Percentiles rank a stretch among this genome's conserved stretches.
Conservation (phyloP, 352 stramenopile species). For the Blastocystis sp. region DNA sequence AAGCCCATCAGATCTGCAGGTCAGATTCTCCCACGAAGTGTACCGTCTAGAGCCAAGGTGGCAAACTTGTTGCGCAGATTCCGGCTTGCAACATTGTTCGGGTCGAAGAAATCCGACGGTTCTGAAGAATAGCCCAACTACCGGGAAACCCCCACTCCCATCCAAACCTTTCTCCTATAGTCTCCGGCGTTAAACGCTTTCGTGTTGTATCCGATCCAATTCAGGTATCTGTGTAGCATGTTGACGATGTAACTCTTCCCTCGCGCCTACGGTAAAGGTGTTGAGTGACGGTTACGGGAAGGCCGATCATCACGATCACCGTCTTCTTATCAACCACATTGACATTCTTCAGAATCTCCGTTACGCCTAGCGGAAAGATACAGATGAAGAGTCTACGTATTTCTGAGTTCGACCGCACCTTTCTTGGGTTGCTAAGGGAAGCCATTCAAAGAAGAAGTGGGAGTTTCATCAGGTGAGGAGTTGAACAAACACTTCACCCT, state of each 20-base stretch:
- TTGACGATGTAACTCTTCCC: conserved; percentile 85
- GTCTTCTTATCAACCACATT: conserved; percentile 74
- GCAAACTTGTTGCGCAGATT: conserved; percentile 80
- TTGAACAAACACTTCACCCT: conserved; percentile 1
- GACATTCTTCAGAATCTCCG: conserved; percentile 26
- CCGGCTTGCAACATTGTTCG: conserved; percentile 78
- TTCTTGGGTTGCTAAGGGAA: neutral
- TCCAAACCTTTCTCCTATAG: conserved; percentile 77
- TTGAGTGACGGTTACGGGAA: conserved; percentile 72
- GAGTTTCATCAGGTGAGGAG: neutral
- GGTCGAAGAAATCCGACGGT: conserved; percentile 78
- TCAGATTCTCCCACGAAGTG: neutral
- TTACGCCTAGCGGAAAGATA: neutral
- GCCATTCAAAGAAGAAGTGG: conserved; percentile 24
- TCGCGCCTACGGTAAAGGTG: conserved; percentile 71
- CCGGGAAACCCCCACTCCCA: neutral
- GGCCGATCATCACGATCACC: conserved; percentile 82
- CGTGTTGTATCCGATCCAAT: conserved; percentile 81
- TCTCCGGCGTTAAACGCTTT: conserved; percentile 84
- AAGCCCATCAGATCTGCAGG: conserved; percentile 29
- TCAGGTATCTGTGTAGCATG: conserved; percentile 81
- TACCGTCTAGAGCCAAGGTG: conserved; percentile 77
- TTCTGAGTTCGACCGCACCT: conserved; percentile 24
- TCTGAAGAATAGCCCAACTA: conserved; percentile 73
- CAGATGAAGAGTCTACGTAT: neutral